Percentiles rank a stretch among this genome's conserved stretches.
Evolutionary conservation across 768 basidiomycete genomes (phyloP).

Genomic region (Calocera viscosa): DNA sequence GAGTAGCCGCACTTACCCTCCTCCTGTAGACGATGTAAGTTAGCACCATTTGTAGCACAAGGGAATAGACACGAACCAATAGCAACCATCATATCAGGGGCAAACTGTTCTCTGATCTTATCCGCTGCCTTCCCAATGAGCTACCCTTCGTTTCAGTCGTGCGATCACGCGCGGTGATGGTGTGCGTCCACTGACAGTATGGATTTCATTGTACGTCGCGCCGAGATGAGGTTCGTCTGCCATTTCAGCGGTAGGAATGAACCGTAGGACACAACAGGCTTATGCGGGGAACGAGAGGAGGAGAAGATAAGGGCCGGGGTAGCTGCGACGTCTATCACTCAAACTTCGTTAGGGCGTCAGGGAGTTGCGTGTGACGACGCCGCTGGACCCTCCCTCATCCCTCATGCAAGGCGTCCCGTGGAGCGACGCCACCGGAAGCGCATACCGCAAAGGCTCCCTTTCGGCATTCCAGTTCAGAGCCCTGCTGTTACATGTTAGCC

Average conservation of each 20-base stretch:
- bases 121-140: constrained; percentile 56
- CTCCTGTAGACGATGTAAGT: not conserved
- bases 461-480: not conserved
- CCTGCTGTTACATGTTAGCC: not conserved
- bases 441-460: not conserved
- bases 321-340: not conserved
- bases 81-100: constrained; percentile 75
- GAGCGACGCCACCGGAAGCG: constrained; percentile 3
- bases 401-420: not conserved
- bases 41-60: not conserved
- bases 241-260: constrained; percentile 6
- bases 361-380: not conserved
- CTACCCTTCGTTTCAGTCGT: constrained; percentile 21
- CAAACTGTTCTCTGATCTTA: constrained; percentile 63
- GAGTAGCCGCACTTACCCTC: not conserved
- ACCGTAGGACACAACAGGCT: not conserved
- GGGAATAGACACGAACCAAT: constrained; percentile 40
- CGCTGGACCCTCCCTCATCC: not conserved
- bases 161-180: not conserved
- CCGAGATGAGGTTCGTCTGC: constrained; percentile 40
- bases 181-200: constrained; percentile 32
- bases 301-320: not conserved
- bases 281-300: not conserved
- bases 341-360: too few species aligned
- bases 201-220: constrained; percentile 84